phyloP scores from a whole-genome alignment of 2,329 filamentous ascomycete species.

The Neospermospora avenae region DNA sequence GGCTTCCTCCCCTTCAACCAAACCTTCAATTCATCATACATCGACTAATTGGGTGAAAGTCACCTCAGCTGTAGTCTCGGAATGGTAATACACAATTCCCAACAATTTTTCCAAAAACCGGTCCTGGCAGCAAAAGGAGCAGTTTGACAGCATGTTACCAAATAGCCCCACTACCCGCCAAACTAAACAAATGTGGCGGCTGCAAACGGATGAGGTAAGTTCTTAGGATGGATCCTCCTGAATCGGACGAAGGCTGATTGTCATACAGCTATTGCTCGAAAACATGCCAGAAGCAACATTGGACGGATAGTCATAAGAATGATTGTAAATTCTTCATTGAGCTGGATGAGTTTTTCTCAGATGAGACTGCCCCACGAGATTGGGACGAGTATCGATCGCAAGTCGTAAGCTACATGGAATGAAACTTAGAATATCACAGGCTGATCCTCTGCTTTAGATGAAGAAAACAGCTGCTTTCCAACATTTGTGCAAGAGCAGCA shows the following conservation, averaged over 20 bases:
- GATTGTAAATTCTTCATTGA: conserved; percentile 11
- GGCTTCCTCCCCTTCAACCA: too few species aligned
- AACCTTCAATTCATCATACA: too few species aligned
- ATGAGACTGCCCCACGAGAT: not conserved
- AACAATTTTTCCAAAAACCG: too few species aligned
- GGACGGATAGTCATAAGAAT: conserved; percentile 21
- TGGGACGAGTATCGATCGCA: conserved; percentile 16
- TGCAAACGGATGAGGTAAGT: conserved; percentile 17
- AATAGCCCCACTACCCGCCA: too few species aligned
- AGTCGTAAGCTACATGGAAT: conserved; percentile 10
- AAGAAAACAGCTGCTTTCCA: conserved; percentile 7
- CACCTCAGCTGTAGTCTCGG: too few species aligned
- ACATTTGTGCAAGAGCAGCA: not conserved
- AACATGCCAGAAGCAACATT: conserved; percentile 28
- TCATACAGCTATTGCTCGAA: conserved; percentile 27
- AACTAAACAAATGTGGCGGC: conserved; percentile 10
- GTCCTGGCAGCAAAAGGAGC: too few species aligned
- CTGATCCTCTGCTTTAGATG: conserved; percentile 11
- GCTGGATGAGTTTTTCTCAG: conserved; percentile 3
- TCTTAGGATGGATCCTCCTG: too few species aligned
- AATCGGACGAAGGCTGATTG: too few species aligned
- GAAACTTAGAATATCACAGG: not conserved
- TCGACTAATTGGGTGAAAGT: too few species aligned
- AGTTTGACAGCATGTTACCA: too few species aligned
- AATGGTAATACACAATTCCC: too few species aligned